Percentiles rank a stretch among this genome's conserved stretches.
These are phyloP conservation scores for Omphalotus olearius DNA, from an alignment of 1,284 basidiomycete genomes.

Conservation along the genomic window DNA sequence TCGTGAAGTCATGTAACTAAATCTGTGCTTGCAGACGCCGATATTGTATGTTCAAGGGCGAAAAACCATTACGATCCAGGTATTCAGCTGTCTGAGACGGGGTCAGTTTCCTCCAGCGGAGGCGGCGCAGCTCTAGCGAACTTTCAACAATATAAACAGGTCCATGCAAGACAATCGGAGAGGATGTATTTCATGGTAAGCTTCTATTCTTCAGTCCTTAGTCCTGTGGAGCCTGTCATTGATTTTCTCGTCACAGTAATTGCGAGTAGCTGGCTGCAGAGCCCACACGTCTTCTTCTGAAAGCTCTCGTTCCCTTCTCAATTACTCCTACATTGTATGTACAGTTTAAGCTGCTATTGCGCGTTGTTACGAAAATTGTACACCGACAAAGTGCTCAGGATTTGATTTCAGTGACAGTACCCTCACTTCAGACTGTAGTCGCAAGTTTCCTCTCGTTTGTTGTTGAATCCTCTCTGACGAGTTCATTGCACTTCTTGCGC, in stretches of 20 bases:
- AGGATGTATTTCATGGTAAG: slow-evolving; percentile 14
- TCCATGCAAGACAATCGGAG: not conserved
- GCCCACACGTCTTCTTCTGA: not conserved
- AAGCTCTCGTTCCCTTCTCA: too few species aligned
- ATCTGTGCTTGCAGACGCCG: slow-evolving; percentile 52
- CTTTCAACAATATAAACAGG: slow-evolving; percentile 8
- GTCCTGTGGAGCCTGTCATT: too few species aligned
- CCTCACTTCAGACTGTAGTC: too few species aligned
- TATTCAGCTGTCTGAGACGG: slow-evolving; percentile 72
- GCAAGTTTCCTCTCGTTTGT: too few species aligned
- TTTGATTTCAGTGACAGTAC: too few species aligned
- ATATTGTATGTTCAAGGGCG: slow-evolving; percentile 75
- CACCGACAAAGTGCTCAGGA: too few species aligned
- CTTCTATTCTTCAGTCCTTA: not conserved
- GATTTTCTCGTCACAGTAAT: too few species aligned
- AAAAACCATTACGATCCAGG: slow-evolving; percentile 82
- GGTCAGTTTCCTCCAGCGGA: not conserved
- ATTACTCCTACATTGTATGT: too few species aligned
- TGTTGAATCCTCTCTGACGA: too few species aligned
- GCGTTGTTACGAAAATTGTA: too few species aligned
- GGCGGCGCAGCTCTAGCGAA: slow-evolving; percentile 1
- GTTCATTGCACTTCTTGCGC: too few species aligned
- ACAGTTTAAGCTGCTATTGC: too few species aligned
- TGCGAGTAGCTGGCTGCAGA: not conserved
- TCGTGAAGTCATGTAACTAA: not conserved